phyloP scores from a whole-genome alignment of 106 monocot genomes.

The Allium cepa region DNA sequence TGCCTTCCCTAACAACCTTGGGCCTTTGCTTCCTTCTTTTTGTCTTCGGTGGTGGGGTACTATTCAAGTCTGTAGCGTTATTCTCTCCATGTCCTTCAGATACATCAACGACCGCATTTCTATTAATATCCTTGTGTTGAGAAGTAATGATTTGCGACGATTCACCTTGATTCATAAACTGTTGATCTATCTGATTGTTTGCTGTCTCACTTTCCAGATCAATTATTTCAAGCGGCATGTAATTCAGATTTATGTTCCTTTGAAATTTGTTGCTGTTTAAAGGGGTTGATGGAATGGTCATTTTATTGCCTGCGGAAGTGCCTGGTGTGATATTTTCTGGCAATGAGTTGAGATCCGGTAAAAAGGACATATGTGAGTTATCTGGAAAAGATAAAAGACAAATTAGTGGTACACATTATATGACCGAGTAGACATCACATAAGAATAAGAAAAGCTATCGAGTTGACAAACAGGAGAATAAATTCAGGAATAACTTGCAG shows the following conservation, averaged over 20 bases:
- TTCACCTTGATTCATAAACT: background rate
- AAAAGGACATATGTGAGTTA: background rate
- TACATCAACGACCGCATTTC: background rate
- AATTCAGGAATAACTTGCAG: background rate
- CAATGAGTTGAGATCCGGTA: slow-evolving; percentile 15
- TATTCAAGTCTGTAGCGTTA: slow-evolving; percentile 16
- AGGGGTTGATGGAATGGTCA: slow-evolving; percentile 4
- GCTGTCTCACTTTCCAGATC: slow-evolving; percentile 5
- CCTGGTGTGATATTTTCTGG: slow-evolving; percentile 3
- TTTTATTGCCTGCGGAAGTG: background rate
- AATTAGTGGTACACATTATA: too few species aligned
- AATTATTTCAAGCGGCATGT: background rate
- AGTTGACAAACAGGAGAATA: background rate
- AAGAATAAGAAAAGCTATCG: background rate
- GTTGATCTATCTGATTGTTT: background rate
- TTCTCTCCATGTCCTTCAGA: slow-evolving; percentile 6
- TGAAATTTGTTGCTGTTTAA: background rate
- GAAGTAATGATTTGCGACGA: slow-evolving; percentile 12
- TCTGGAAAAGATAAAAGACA: slow-evolving; percentile 4
- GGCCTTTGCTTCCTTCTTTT: slow-evolving; percentile 57
- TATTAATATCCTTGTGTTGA: slow-evolving; percentile 5
- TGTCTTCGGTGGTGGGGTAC: slow-evolving; percentile 22
- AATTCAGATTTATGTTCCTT: background rate
- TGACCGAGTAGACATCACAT: background rate
- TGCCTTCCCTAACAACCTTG: slow-evolving; percentile 65